Evolutionary conservation across 2,329 filamentous ascomycete genomes (phyloP).

Genomic region (Monosporascus sp.): DNA sequence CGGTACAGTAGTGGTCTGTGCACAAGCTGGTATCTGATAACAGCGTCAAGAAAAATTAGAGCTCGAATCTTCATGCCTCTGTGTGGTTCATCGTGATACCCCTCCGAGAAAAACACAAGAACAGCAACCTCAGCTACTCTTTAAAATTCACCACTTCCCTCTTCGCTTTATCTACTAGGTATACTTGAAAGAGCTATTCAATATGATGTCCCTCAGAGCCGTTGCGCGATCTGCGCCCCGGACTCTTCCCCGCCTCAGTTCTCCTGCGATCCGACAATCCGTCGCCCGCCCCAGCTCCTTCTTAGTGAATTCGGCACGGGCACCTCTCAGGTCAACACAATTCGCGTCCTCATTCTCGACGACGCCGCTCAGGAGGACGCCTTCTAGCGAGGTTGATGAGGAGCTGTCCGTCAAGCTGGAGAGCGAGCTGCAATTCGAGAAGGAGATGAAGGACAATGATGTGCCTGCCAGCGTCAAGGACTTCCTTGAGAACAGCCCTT

Average conservation of each 20-base stretch:
- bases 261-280: conserved; percentile 44
- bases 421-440: conserved; percentile 78
- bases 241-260: conserved; percentile 51
- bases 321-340: conserved; percentile 29
- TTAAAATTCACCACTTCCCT: no score
- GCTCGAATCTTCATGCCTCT: neutral
- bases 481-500: conserved; percentile 80
- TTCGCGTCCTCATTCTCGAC: conserved; percentile 47
- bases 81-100: neutral
- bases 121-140: no score
- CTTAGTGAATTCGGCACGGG: conserved; percentile 41
- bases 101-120: no score
- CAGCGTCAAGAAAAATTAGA: neutral
- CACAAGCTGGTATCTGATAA: no score
- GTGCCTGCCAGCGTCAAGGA: conserved; percentile 75
- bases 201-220: conserved; percentile 65
- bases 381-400: conserved; percentile 55
- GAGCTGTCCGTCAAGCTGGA: conserved; percentile 84
- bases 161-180: neutral
- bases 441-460: conserved; percentile 68
- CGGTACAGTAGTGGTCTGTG: no score
- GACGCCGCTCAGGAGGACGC: conserved; percentile 35
- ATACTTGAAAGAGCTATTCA: conserved; percentile 17
- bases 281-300: conserved; percentile 43
- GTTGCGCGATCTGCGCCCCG: conserved; percentile 63